phyloP scores from a whole-genome alignment of 192 early-diverging fungal species.

The Coemansia sp. region DNA sequence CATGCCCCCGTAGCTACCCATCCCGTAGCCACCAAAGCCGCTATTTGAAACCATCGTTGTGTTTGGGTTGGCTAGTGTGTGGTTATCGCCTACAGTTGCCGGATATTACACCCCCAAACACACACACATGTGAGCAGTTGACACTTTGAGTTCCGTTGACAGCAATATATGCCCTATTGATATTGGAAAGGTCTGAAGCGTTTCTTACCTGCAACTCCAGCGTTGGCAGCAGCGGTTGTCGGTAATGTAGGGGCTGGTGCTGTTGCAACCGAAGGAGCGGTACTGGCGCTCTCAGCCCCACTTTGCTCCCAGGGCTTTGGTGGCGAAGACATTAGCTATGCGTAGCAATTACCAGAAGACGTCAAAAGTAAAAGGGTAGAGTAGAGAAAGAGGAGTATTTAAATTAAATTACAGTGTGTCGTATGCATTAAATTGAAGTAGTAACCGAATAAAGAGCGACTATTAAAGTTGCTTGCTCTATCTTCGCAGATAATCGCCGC shows the following conservation, averaged over 20 bases:
- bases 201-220: constrained; percentile 28
- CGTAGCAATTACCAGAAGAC: not conserved
- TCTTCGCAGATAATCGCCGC: not conserved
- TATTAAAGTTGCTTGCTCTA: not conserved
- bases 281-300: not conserved
- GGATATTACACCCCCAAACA: not conserved
- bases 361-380: not conserved
- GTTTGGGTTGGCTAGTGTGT: constrained; percentile 8
- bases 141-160: not conserved
- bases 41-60: constrained; percentile 10
- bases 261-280: not conserved
- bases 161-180: not conserved
- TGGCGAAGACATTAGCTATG: constrained; percentile 41
- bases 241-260: constrained; percentile 25
- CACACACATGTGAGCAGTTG: not conserved
- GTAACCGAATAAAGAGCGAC: not conserved
- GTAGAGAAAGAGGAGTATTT: not conserved
- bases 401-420: constrained; percentile 10
- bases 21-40: constrained; percentile 25
- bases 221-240: constrained; percentile 24
- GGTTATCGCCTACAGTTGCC: constrained; percentile 6
- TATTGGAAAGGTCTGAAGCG: not conserved
- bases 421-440: not conserved
- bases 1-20: constrained; percentile 54
- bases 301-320: constrained; percentile 55